Conservation (phyloP, 495 filamentous ascomycete species). For the Darksidea phi region DNA sequence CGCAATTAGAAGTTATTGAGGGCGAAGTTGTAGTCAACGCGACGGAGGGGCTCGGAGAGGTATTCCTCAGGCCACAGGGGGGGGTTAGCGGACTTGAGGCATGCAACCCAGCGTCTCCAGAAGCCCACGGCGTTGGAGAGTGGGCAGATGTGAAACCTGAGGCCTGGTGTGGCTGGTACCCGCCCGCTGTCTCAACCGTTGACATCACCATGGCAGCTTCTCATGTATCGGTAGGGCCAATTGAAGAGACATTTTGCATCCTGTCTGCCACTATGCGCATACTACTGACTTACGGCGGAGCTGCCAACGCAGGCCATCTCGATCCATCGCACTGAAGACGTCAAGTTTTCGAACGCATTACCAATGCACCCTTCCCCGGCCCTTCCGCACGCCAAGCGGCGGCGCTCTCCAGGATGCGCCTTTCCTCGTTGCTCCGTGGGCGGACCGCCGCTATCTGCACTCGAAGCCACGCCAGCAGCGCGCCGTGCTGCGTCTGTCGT, state of each 20-base stretch:
- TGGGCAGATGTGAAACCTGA: constrained; percentile 32
- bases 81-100: constrained; percentile 18
- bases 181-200: background rate
- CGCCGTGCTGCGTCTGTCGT: constrained; percentile 40
- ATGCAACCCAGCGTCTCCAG: constrained; percentile 17
- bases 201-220: constrained; percentile 22
- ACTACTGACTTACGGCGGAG: background rate
- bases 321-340: background rate
- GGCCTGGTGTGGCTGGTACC: constrained; percentile 32
- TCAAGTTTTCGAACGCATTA: constrained; percentile 8
- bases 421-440: constrained; percentile 22
- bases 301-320: background rate
- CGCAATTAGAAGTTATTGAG: background rate
- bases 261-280: background rate
- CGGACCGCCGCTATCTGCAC: constrained; percentile 17
- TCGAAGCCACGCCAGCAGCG: constrained; percentile 40
- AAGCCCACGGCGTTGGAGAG: constrained; percentile 23
- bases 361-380: background rate
- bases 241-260: background rate
- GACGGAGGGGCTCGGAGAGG: background rate
- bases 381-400: constrained; percentile 22
- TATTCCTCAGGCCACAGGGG: background rate
- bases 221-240: constrained; percentile 7
- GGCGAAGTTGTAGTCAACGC: background rate
- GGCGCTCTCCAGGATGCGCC: constrained; percentile 26